Evolutionary conservation across 768 basidiomycete species (phyloP).

Genomic region (Trametes sanguinea): DNA sequence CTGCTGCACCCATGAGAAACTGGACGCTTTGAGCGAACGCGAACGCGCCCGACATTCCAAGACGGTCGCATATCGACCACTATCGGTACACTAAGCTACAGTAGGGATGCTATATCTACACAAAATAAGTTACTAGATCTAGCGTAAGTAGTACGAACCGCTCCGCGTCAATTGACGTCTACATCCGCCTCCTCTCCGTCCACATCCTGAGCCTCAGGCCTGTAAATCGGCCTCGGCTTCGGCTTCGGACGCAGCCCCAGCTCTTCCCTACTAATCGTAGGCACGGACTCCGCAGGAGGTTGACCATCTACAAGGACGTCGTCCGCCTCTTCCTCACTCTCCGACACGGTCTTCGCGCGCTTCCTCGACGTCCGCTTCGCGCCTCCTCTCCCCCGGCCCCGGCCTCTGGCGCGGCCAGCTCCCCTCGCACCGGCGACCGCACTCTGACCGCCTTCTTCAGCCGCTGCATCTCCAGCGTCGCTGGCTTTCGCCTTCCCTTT

Average conservation of each 20-base stretch:
- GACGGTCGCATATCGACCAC: not conserved
- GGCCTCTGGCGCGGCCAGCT: slow-evolving; percentile 4
- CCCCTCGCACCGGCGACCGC: not conserved
- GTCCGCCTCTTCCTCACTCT: slow-evolving; percentile 17
- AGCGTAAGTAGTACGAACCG: too few relatives aligned
- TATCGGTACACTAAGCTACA: not conserved
- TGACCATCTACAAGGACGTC: slow-evolving; percentile 2
- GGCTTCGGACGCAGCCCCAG: slow-evolving; percentile 45
- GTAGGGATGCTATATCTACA: not conserved
- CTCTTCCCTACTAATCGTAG: slow-evolving; percentile 19
- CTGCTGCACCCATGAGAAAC: too few relatives aligned
- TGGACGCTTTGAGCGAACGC: not conserved
- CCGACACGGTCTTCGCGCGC: slow-evolving; percentile 25
- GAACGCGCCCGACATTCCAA: not conserved
- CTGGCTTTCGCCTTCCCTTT: not conserved
- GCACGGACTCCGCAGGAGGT: slow-evolving; percentile 28
- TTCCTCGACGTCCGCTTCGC: slow-evolving; percentile 22
- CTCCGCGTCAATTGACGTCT: not conserved
- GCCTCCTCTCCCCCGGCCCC: slow-evolving; percentile 9
- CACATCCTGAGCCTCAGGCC: not conserved
- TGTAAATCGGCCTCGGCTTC: slow-evolving; percentile 27
- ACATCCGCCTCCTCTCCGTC: not conserved
- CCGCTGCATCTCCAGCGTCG: not conserved
- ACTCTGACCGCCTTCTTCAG: not conserved
- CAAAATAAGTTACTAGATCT: slow-evolving; percentile 4